These are phyloP conservation scores for Xylaria sp. DNA, from an alignment of 2,329 filamentous ascomycete genomes.

Conservation along the genomic window DNA sequence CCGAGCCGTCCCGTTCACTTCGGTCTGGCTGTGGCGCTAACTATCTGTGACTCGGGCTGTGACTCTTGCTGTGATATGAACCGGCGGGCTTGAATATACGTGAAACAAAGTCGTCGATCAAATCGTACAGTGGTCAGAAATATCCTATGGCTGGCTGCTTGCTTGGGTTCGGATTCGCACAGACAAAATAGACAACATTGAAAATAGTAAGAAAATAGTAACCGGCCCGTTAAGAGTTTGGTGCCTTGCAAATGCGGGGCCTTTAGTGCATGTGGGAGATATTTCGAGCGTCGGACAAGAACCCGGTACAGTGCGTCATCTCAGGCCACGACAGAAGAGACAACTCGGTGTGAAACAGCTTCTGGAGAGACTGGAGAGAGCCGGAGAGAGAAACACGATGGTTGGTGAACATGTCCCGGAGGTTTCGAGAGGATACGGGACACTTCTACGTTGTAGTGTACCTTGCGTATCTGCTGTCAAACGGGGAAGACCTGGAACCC, in stretches of 20 bases:
- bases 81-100: constrained; percentile 5
- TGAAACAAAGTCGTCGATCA: constrained; percentile 28
- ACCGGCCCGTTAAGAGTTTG: constrained; percentile 34
- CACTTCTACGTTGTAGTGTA: no score
- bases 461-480: not conserved
- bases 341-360: not conserved
- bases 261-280: constrained; percentile 23
- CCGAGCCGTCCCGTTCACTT: constrained; percentile 30
- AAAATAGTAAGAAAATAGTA: constrained; percentile 35
- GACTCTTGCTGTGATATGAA: constrained; percentile 5
- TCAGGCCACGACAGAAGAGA: constrained; percentile 1
- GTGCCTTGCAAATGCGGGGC: constrained; percentile 28
- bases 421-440: not conserved
- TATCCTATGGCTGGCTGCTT: constrained; percentile 2
- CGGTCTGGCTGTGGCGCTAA: constrained; percentile 22
- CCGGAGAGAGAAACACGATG: not conserved
- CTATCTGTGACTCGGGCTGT: constrained; percentile 5
- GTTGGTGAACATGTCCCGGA: not conserved
- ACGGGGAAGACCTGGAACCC: not conserved
- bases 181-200: constrained; percentile 22
- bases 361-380: constrained; percentile 7
- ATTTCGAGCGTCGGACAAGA: constrained; percentile 20
- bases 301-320: constrained; percentile 11
- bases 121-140: constrained; percentile 30
- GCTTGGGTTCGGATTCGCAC: constrained; percentile 22